phyloP scores from a whole-genome alignment of 2,329 filamentous ascomycete species.

The Clonostachys rosea region DNA sequence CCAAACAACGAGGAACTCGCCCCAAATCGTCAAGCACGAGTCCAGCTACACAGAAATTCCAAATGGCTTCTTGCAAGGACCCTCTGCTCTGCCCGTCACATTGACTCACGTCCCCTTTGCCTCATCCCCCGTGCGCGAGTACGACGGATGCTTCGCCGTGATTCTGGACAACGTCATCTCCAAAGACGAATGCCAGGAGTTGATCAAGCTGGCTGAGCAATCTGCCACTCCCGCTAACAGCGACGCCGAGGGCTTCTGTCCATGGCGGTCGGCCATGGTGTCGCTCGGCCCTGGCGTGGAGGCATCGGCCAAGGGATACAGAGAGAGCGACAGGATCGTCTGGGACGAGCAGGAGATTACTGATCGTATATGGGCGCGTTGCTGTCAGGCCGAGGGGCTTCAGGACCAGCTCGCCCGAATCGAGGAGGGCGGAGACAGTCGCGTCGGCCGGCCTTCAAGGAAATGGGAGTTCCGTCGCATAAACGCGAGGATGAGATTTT shows the following conservation, averaged over 20 bases:
- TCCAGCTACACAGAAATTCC: no score
- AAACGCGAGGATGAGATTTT: constrained; percentile 72
- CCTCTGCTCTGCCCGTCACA: no score
- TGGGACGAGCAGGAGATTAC: constrained; percentile 63
- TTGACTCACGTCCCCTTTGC: constrained; percentile 42
- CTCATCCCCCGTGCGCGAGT: constrained; percentile 41
- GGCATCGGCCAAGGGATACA: constrained; percentile 47
- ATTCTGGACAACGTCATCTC: constrained; percentile 56
- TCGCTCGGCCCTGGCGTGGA: constrained; percentile 61
- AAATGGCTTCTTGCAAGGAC: no score
- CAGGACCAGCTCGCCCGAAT: constrained; percentile 29
- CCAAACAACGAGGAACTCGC: no score
- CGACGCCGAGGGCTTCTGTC: constrained; percentile 11
- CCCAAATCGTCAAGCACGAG: no score
- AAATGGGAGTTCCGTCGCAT: constrained; percentile 43
- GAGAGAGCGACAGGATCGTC: constrained; percentile 72
- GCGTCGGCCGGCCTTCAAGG: neutral
- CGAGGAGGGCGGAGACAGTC: constrained; percentile 11
- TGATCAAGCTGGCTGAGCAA: constrained; percentile 47
- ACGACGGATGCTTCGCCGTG: constrained; percentile 47
- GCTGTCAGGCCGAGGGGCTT: constrained; percentile 36
- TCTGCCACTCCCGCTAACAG: constrained; percentile 26
- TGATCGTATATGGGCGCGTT: constrained; percentile 57
- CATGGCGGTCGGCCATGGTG: constrained; percentile 67
- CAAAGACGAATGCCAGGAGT: constrained; percentile 50